phyloP scores from a whole-genome alignment of 208 protist genomes.

The Leishmania major region DNA sequence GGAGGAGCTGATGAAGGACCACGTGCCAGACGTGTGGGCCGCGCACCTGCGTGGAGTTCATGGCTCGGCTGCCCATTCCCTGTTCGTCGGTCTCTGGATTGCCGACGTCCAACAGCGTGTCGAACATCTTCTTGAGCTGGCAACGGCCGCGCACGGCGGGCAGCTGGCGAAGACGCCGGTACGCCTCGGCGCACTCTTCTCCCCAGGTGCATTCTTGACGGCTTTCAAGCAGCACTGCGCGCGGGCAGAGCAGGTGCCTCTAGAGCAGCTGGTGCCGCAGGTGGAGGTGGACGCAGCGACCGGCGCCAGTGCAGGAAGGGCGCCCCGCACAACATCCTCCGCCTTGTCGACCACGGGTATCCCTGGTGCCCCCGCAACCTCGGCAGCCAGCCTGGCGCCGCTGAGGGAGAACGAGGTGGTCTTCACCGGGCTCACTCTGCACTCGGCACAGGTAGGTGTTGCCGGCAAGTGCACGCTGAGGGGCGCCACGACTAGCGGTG shows the following conservation, averaged over 20 bases:
- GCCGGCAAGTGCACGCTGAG: constrained; percentile 44
- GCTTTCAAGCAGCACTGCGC: constrained; percentile 96
- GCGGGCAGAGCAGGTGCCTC: constrained; percentile 76
- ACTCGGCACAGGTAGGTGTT: constrained; percentile 51
- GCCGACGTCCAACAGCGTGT: constrained; percentile 64
- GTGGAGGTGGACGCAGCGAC: constrained; percentile 43
- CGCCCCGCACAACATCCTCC: background rate
- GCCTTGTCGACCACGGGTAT: background rate
- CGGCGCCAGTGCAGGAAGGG: background rate
- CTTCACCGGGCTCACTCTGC: constrained; percentile 47
- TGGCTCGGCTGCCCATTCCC: constrained; percentile 36
- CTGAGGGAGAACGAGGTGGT: background rate
- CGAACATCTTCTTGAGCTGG: constrained; percentile 58
- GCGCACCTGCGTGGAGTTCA: constrained; percentile 41
- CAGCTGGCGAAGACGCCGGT: constrained; percentile 49
- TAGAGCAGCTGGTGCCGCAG: constrained; percentile 93
- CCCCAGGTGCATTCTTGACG: constrained; percentile 96
- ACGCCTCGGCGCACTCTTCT: constrained; percentile 95
- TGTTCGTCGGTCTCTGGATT: constrained; percentile 61
- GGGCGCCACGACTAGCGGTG: constrained; percentile 20
- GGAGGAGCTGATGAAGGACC: constrained; percentile 72
- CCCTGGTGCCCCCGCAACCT: background rate
- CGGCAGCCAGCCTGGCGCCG: constrained; percentile 15
- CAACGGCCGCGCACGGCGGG: constrained; percentile 38
- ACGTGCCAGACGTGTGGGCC: constrained; percentile 88